These are phyloP conservation scores for Fraxinus albicans DNA, from an alignment of 305 asterid genomes.

Conservation along the genomic window DNA sequence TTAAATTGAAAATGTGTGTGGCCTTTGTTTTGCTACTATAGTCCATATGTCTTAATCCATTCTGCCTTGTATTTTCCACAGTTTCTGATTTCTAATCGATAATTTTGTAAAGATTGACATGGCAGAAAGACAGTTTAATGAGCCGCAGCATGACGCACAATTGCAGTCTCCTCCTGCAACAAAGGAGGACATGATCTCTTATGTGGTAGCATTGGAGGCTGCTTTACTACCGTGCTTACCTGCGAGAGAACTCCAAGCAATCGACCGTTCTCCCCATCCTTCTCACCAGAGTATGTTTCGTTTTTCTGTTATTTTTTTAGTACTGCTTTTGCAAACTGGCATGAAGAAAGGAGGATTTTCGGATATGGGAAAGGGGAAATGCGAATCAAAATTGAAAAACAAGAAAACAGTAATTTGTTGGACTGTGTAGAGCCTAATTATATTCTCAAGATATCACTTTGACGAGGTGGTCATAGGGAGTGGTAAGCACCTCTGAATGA, in stretches of 20 bases:
- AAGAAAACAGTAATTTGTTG: background rate
- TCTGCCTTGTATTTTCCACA: constrained; percentile 17
- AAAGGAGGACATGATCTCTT: constrained; percentile 74
- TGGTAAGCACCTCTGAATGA: background rate
- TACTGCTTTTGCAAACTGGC: background rate
- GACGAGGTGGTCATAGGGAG: background rate
- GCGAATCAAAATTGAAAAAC: background rate
- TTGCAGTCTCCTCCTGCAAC: constrained; percentile 42
- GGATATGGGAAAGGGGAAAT: background rate
- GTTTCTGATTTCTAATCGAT: background rate
- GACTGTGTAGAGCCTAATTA: background rate
- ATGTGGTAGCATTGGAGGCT: constrained; percentile 84
- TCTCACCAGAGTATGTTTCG: constrained; percentile 81
- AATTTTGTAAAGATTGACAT: constrained; percentile 26
- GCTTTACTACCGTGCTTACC: constrained; percentile 94
- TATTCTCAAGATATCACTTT: background rate
- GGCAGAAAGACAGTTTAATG: constrained; percentile 66
- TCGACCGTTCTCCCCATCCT: constrained; percentile 91
- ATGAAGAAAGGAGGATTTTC: background rate
- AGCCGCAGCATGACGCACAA: constrained; percentile 55
- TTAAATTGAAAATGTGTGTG: background rate
- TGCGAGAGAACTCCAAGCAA: constrained; percentile 93
- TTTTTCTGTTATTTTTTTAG: background rate
- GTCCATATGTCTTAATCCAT: background rate
- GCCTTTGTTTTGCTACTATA: background rate